A percentile compares a stretch with the other conserved stretches of the same genome.
Conservation (phyloP, 2,329 filamentous ascomycete genomes). For the Zopfia rhizophila region DNA sequence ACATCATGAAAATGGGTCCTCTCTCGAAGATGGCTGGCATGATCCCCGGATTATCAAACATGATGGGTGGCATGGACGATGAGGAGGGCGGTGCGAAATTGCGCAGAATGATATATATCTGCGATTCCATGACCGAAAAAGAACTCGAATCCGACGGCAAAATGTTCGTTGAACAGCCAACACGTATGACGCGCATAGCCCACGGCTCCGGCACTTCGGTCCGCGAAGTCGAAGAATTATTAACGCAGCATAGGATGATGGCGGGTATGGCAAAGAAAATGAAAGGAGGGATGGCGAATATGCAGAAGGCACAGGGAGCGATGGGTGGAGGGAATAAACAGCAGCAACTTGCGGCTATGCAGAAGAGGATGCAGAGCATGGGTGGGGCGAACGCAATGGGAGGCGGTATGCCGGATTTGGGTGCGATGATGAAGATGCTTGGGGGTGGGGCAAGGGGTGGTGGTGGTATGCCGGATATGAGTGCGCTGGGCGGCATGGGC, state of each 20-base stretch:
- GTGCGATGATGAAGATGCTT: conserved; percentile 91
- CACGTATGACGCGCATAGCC: conserved; percentile 90
- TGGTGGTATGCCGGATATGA: conserved; percentile 72
- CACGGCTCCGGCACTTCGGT: conserved; percentile 91
- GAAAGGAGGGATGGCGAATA: conserved; percentile 97
- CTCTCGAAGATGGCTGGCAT: conserved; percentile 98
- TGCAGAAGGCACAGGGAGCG: conserved; percentile 90
- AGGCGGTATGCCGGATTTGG: conserved; percentile 82
- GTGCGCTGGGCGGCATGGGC: conserved; percentile 66
- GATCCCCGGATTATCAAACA: conserved; percentile 93
- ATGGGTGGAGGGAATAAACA: conserved; percentile 92
- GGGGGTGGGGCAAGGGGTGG: conserved; percentile 74
- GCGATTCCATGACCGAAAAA: conserved; percentile 96
- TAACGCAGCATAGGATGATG: conserved; percentile 99
- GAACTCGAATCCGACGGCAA: conserved; percentile 97
- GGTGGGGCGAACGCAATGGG: conserved; percentile 75
- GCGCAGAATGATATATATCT: conserved; percentile 99
- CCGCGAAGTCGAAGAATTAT: conserved; percentile 90
- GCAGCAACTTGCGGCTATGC: conserved; percentile 96
- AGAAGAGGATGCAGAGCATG: conserved; percentile 94
- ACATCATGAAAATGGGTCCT: conserved; percentile 99
- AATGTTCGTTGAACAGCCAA: conserved; percentile 90
- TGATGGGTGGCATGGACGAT: conserved; percentile 97
- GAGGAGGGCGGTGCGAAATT: conserved; percentile 94
- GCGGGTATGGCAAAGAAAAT: conserved; percentile 99